Evolutionary conservation across 176 grass and related monocot genomes (phyloP).

Genomic region (Microstegium vimineum): DNA sequence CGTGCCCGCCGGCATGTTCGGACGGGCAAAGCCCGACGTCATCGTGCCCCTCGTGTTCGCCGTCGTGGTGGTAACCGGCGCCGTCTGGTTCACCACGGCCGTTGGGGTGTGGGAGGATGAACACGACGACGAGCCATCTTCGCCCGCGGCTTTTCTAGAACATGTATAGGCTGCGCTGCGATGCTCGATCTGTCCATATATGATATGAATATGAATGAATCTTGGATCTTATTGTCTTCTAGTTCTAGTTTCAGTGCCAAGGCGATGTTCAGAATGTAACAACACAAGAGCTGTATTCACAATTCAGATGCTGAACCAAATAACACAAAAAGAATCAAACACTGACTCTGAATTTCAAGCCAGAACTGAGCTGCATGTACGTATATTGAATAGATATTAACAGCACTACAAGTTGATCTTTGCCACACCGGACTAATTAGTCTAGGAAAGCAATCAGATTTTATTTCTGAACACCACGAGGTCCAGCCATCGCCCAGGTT

Average conservation of each 20-base stretch:
- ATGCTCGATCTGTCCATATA: not conserved
- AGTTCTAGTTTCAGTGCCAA: not conserved
- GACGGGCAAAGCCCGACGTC: conserved; percentile 36
- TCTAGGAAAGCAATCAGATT: not conserved
- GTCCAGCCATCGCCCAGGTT: conserved; percentile 14
- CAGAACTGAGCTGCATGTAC: not conserved
- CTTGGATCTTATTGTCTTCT: not conserved
- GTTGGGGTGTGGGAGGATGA: conserved; percentile 70
- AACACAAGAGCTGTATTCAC: no score
- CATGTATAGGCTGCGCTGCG: not conserved
- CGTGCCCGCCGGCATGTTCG: conserved; percentile 47
- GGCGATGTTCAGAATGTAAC: no score
- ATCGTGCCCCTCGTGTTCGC: conserved; percentile 55
- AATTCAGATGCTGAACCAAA: no score
- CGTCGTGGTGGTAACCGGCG: conserved; percentile 34
- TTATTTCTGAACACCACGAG: conserved; percentile 25
- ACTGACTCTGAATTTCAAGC: not conserved
- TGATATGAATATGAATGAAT: no score
- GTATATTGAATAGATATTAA: conserved; percentile 18
- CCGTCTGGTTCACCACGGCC: conserved; percentile 48
- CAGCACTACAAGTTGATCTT: conserved; percentile 12
- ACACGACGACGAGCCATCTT: not conserved
- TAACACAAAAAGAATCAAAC: not conserved
- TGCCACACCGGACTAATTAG: not conserved
- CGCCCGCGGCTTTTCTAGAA: not conserved